Conservation (phyloP, 78 protist genomes). For the Emiliania huxleyi region DNA sequence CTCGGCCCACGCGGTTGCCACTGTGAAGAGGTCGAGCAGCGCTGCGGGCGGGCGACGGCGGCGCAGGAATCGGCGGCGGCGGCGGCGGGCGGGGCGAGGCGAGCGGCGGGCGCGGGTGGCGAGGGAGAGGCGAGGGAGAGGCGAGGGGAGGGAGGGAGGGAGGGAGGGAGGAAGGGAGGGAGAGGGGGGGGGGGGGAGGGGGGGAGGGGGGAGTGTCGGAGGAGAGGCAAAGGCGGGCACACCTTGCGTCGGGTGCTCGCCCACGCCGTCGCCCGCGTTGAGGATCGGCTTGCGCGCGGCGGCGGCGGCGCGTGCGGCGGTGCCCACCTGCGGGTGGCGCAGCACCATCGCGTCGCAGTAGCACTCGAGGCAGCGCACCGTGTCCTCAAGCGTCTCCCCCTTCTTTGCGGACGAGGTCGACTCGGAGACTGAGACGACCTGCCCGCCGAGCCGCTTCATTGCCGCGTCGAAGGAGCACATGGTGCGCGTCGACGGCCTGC, state of each 20-base stretch:
- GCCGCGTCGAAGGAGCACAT: constrained; percentile 86
- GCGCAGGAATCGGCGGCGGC: too few species aligned
- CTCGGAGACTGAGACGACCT: constrained; percentile 61
- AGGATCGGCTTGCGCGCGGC: constrained; percentile 77
- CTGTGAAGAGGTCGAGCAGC: constrained; percentile 85
- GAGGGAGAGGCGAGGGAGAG: too few species aligned
- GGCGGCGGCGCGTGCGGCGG: constrained; percentile 61
- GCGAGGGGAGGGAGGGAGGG: too few species aligned
- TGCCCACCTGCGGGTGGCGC: constrained; percentile 87
- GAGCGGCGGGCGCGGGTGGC: too few species aligned
- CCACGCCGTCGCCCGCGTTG: constrained; percentile 93
- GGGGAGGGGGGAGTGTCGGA: too few species aligned
- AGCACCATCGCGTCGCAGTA: constrained; percentile 84
- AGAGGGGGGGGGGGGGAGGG: too few species aligned
- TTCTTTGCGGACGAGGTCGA: constrained; percentile 64
- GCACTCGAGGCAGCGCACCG: constrained; percentile 76
- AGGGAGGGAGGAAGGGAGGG: too few species aligned
- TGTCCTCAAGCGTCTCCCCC: constrained; percentile 88
- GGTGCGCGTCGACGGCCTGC: constrained; percentile 88
- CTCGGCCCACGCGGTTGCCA: constrained; percentile 64
- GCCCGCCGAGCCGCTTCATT: constrained; percentile 88
- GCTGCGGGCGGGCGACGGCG: too few species aligned
- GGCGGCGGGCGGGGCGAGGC: constrained; percentile 37
- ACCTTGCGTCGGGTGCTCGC: constrained; percentile 92
- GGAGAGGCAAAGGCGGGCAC: too few species aligned